These are phyloP conservation scores for Lipomyces orientalis DNA, from an alignment of 805 yeast species.

Conservation along the genomic window DNA sequence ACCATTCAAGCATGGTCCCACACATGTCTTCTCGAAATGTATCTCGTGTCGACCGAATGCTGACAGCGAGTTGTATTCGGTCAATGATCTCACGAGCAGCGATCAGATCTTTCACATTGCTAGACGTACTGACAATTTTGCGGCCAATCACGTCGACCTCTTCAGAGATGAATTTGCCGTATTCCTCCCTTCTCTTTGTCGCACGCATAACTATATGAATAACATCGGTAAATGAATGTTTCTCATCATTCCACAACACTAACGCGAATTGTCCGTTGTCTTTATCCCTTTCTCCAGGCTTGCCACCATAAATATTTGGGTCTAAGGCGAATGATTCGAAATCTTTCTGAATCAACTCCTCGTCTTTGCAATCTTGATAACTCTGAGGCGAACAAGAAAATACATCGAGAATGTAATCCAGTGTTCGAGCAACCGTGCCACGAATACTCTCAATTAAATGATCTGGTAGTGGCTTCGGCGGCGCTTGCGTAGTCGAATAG, in stretches of 20 bases:
- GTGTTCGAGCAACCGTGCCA: constrained; percentile 52
- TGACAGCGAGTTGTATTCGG: constrained; percentile 67
- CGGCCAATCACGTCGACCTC: constrained; percentile 68
- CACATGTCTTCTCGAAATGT: constrained; percentile 81
- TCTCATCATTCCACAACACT: constrained; percentile 77
- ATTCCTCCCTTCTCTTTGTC: constrained; percentile 65
- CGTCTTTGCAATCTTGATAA: constrained; percentile 28
- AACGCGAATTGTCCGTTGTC: constrained; percentile 43
- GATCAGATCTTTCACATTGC: constrained; percentile 55
- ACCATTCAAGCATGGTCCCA: constrained; percentile 71
- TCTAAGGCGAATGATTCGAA: constrained; percentile 45
- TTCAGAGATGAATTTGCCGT: constrained; percentile 74
- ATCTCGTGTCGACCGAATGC: constrained; percentile 71
- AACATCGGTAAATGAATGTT: constrained; percentile 76
- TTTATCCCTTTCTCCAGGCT: constrained; percentile 39
- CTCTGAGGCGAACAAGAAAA: constrained; percentile 40
- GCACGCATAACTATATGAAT: constrained; percentile 66
- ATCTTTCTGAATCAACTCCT: constrained; percentile 22
- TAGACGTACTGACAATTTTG: constrained; percentile 67
- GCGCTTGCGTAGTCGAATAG: constrained; percentile 41
- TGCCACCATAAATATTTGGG: constrained; percentile 53
- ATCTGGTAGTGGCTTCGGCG: constrained; percentile 49
- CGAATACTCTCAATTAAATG: constrained; percentile 51
- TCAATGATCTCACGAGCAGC: constrained; percentile 62
- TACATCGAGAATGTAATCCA: constrained; percentile 69